Percentiles rank a stretch among this genome's conserved stretches.
phyloP scores from a whole-genome alignment of 2,329 filamentous ascomycete species.

The Falciphora oryzae region DNA sequence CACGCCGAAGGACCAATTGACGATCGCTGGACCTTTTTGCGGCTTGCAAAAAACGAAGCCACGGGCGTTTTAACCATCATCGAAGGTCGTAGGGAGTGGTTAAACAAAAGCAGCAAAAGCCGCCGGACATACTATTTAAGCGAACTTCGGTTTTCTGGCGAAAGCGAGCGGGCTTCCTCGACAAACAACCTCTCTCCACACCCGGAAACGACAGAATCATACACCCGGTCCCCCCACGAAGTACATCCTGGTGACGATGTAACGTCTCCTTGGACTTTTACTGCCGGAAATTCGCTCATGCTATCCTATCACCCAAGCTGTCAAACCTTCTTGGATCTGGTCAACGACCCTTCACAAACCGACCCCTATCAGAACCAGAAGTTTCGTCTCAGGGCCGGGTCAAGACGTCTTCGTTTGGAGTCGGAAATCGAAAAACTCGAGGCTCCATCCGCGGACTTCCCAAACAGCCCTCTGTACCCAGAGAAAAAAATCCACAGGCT shows the following conservation, averaged over 20 bases:
- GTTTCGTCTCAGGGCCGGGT: conserved; percentile 40
- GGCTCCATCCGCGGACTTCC: neutral
- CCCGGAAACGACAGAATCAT: too few species aligned
- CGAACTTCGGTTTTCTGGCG: conserved; percentile 36
- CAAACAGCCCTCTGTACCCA: conserved; percentile 16
- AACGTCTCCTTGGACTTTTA: conserved; percentile 35
- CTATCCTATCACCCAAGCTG: conserved; percentile 48
- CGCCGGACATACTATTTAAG: conserved; percentile 62
- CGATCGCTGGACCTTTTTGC: conserved; percentile 66
- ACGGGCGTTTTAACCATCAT: conserved; percentile 55
- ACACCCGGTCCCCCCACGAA: conserved; percentile 31
- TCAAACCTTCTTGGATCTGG: conserved; percentile 53
- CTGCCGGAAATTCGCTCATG: conserved; percentile 47
- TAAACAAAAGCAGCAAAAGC: conserved; percentile 43
- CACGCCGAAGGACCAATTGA: conserved; percentile 69
- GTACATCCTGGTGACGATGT: conserved; percentile 45
- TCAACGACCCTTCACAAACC: conserved; percentile 38
- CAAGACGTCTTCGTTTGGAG: conserved; percentile 29
- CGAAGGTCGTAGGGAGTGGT: conserved; percentile 66
- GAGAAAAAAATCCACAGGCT: conserved; percentile 18
- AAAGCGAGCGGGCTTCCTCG: neutral
- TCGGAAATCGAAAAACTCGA: neutral
- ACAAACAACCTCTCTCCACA: too few species aligned
- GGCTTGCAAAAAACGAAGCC: conserved; percentile 53
- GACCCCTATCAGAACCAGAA: conserved; percentile 33